These are phyloP conservation scores for Jamesozyma gamospora DNA, from an alignment of 805 yeast genomes.

Conservation along the genomic window DNA sequence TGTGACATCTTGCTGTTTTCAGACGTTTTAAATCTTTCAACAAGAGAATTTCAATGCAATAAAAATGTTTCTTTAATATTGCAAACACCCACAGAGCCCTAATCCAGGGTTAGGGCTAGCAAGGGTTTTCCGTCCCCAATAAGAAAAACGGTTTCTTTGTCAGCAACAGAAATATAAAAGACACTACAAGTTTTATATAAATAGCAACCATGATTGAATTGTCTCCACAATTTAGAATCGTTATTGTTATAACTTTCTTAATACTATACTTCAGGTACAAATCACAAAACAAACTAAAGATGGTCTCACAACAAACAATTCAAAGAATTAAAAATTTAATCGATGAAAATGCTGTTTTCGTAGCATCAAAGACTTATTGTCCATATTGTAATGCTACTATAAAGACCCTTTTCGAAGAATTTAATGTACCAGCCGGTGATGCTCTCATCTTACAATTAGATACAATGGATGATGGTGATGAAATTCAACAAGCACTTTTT, in stretches of 20 bases:
- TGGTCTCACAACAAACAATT: conserved; percentile 49
- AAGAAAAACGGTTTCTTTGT: too few species aligned
- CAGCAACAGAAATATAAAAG: too few species aligned
- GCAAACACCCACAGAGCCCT: too few species aligned
- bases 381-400: conserved; percentile 48
- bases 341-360: conserved; percentile 54
- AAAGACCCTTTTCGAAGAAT: conserved; percentile 28
- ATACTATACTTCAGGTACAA: neutral
- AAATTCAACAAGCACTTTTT: conserved; percentile 65
- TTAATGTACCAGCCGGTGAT: conserved; percentile 35
- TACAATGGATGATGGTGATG: conserved; percentile 58
- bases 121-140: too few species aligned
- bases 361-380: conserved; percentile 73
- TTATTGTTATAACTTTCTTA: neutral
- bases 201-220: neutral
- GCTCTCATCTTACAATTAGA: conserved; percentile 34
- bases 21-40: too few species aligned
- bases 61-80: too few species aligned
- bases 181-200: too few species aligned
- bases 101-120: too few species aligned
- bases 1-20: too few species aligned
- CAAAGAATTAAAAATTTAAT: conserved; percentile 54
- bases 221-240: neutral
- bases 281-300: conserved; percentile 14
- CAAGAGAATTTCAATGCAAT: too few species aligned